Evolutionary conservation across 1,139 yeast genomes (phyloP).

Genomic region (Kazachstania sp.): DNA sequence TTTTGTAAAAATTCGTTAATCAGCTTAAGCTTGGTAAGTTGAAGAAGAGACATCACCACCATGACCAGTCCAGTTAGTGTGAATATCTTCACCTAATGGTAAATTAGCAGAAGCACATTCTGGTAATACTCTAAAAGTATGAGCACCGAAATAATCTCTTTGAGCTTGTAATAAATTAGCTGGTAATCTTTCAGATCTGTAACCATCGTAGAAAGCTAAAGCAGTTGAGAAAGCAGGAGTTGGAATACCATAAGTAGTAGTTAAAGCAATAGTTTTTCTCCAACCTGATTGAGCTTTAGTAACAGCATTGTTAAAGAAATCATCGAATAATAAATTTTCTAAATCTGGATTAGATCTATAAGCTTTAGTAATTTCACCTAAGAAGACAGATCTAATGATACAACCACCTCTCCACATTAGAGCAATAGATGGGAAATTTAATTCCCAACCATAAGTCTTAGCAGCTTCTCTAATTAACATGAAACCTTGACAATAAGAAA

Average conservation of each 20-base stretch:
- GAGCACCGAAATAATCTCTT: slow-evolving; percentile 99
- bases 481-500: slow-evolving; percentile 98
- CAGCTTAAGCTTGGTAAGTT: slow-evolving; percentile 72
- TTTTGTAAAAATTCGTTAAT: not conserved
- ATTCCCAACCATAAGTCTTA: slow-evolving; percentile 90
- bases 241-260: slow-evolving; percentile 83
- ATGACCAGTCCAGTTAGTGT: slow-evolving; percentile 98
- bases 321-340: slow-evolving; percentile 91
- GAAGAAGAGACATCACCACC: slow-evolving; percentile 98
- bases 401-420: slow-evolving; percentile 99
- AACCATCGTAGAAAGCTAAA: slow-evolving; percentile 95
- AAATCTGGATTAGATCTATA: slow-evolving; percentile 87
- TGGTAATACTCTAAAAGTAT: slow-evolving; percentile 92
- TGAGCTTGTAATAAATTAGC: slow-evolving; percentile 98
- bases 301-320: slow-evolving; percentile 88
- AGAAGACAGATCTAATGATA: slow-evolving; percentile 97
- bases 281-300: slow-evolving; percentile 91
- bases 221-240: slow-evolving; percentile 98
- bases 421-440: slow-evolving; percentile 97
- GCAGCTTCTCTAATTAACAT: slow-evolving; percentile 99
- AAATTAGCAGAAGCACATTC: slow-evolving; percentile 67
- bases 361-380: slow-evolving; percentile 94
- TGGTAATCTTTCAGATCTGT: slow-evolving; percentile 91
- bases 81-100: slow-evolving; percentile 78
- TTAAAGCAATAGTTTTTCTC: slow-evolving; percentile 78